A percentile compares a stretch with the other conserved stretches of the same genome.
phyloP scores from a whole-genome alignment of 164 flowering plant species.

The Chloranthus sessilifolius region DNA sequence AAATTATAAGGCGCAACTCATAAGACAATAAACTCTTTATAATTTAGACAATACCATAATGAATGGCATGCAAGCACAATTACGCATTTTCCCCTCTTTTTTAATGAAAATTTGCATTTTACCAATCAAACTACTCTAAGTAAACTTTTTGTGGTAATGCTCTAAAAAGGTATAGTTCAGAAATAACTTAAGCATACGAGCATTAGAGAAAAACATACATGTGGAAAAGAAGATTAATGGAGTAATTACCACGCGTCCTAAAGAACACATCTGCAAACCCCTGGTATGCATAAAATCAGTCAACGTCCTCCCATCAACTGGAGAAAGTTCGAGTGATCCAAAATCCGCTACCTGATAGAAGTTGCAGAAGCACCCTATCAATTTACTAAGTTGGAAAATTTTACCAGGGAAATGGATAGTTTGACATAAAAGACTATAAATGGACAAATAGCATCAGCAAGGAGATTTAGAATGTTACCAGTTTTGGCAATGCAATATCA shows the following conservation, averaged over 20 bases:
- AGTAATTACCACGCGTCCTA: slow-evolving; percentile 82
- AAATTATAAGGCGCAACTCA: neutral
- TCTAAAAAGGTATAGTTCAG: too few relatives aligned
- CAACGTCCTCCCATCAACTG: slow-evolving; percentile 95
- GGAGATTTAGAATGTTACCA: slow-evolving; percentile 47
- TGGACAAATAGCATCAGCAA: neutral
- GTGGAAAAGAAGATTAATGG: too few relatives aligned
- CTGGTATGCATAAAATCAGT: slow-evolving; percentile 98
- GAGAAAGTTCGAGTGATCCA: slow-evolving; percentile 95
- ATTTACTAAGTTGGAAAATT: slow-evolving; percentile 4
- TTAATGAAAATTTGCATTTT: too few relatives aligned
- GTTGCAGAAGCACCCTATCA: slow-evolving; percentile 11
- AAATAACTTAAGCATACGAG: neutral
- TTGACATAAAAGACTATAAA: too few relatives aligned
- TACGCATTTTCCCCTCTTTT: too few relatives aligned
- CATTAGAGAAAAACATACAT: too few relatives aligned
- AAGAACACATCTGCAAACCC: slow-evolving; percentile 79
- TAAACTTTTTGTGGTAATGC: too few relatives aligned
- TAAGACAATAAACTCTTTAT: too few relatives aligned
- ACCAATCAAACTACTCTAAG: too few relatives aligned
- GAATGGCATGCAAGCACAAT: too few relatives aligned
- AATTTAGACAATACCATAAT: too few relatives aligned
- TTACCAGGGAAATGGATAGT: neutral
- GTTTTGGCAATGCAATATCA: slow-evolving; percentile 85
- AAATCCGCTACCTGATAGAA: slow-evolving; percentile 82